A percentile compares a stretch with the other conserved stretches of the same genome.
Evolutionary conservation across 2,329 filamentous ascomycete species (phyloP).

Genomic region (Neopestalotiopsis sp.): DNA sequence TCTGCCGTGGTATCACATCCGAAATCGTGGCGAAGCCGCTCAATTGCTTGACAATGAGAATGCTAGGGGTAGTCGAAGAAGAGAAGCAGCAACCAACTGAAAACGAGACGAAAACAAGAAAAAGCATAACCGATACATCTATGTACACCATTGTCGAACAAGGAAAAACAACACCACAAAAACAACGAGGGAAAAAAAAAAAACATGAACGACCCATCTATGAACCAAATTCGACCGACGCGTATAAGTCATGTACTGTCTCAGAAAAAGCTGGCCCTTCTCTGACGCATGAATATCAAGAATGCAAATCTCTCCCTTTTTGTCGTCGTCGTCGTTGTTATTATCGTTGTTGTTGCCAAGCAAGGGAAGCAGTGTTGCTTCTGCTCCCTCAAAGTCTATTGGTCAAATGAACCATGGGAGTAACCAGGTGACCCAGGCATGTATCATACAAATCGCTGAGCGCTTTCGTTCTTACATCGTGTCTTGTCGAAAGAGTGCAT

Average conservation of each 20-base stretch:
- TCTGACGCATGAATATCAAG: not conserved
- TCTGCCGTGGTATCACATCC: too few species aligned
- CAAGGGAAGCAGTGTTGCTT: not conserved
- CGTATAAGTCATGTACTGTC: not conserved
- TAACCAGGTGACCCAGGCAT: not conserved
- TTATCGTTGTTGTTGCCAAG: too few species aligned
- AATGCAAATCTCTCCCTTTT: not conserved
- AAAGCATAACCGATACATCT: too few species aligned
- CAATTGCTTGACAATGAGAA: too few species aligned
- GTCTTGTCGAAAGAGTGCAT: not conserved
- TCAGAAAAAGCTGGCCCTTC: not conserved
- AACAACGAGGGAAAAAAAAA: not conserved
- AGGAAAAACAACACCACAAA: not conserved
- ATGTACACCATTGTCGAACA: not conserved
- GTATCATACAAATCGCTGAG: not conserved
- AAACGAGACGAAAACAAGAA: too few species aligned
- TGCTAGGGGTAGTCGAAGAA: too few species aligned
- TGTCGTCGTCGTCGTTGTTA: not conserved
- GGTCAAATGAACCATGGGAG: not conserved
- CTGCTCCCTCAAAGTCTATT: not conserved
- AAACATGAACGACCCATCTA: slow-evolving; percentile 4
- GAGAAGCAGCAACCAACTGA: too few species aligned
- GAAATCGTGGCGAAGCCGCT: too few species aligned
- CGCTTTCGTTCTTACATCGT: not conserved
- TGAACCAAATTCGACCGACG: slow-evolving; percentile 2